Evolutionary conservation across 148 eudicot genomes (phyloP), one percentile per base, ranked within the genome.

Genomic region (Nyssa sinensis): DNA sequence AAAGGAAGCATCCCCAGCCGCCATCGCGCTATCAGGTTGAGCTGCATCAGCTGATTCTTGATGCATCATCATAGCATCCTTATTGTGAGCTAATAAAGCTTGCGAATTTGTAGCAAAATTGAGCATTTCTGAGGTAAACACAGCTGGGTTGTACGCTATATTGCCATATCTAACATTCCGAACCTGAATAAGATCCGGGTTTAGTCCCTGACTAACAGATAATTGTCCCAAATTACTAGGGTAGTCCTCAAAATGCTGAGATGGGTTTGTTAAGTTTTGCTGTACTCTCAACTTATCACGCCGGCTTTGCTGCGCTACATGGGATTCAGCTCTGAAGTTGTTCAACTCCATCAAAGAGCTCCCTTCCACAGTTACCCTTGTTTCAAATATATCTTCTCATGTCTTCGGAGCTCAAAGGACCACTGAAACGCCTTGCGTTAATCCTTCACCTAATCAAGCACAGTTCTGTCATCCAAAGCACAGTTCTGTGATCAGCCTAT

Each of bases 231-330:
- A 44, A 63, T 47, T 25, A 31, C 8, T 66, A 3, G 81, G 44
- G 62, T 74, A 70, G 4, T 64, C 64, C 25, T 70, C 74, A 10
- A 64, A 49, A 31, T 62, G 58, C 23, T 76, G 64, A n/a, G 67
- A 4, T 9, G 57, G 73, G 67, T 34, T 31, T 11, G 23, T 66
- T 66, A 76, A 39, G 64, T 60, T 65, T 17, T 83, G 79, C 58
- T 77, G 86, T 69, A 84, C 25, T 32, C 88, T 70, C 58, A 85
- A 59, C 64, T 85, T 85, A 39, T 77, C 77, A 10, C 81, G 81
- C 44, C 81, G 81, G 77, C 81, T 78, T 75, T 78, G 72, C 58
- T 78, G 85, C 0, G 85, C 79, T 24, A 81, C 79, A 47, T 84
- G 86, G 1, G 77, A 67, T 51, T 83, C 83, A 6, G 74, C 28